Conservation (phyloP, 148 eudicot genomes). For the Euryodendron excelsum region DNA sequence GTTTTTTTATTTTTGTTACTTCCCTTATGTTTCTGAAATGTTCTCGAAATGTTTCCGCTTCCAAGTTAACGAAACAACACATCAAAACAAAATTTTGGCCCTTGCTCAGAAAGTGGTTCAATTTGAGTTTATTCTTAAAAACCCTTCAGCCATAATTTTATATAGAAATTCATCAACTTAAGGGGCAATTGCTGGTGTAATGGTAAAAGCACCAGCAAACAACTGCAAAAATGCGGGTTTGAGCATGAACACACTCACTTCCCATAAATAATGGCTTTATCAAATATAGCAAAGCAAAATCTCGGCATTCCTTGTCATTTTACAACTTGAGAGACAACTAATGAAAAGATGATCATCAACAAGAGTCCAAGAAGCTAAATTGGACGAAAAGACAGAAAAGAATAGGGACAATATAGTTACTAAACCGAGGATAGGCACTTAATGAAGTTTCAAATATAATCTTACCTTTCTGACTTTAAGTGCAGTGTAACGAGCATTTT, state of each 20-base stretch:
- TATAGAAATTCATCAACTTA: neutral
- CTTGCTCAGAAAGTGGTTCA: neutral
- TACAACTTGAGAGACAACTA: neutral
- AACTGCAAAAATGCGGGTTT: neutral
- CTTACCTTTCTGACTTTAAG: constrained; percentile 81
- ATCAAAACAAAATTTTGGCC: too few relatives aligned
- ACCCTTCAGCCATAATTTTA: neutral
- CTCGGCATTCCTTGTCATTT: neutral
- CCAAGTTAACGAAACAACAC: too few relatives aligned
- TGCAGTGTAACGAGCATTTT: constrained; percentile 87
- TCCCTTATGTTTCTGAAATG: too few relatives aligned
- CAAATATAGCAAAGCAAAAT: neutral
- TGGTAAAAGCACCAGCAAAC: neutral
- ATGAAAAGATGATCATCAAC: neutral
- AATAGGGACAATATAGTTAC: neutral
- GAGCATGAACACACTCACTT: neutral
- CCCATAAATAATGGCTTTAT: neutral
- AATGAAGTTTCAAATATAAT: neutral
- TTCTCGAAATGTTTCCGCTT: too few relatives aligned
- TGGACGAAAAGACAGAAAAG: neutral
- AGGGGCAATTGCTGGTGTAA: neutral
- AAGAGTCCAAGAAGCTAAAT: neutral
- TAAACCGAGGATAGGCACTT: neutral
- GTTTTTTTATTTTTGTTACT: too few relatives aligned
- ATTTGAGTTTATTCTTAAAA: neutral